Base-by-base conservation (phyloP, 768 basidiomycete genomes). In the Mycena metata region DNA sequence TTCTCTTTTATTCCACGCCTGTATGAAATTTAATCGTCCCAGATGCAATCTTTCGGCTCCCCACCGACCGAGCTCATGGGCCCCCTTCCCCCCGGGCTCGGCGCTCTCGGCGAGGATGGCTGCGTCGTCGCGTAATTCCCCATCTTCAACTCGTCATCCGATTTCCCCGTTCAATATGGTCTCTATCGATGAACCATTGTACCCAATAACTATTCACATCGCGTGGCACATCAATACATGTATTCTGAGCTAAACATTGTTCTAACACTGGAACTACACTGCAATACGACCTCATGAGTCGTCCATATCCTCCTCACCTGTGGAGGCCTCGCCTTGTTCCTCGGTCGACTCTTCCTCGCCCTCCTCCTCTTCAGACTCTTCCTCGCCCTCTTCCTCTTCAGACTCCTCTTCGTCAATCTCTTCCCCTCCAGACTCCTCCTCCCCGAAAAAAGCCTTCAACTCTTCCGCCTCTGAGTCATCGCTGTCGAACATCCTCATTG, bases 51-150 rank as follows among this genome's bases (percentile, higher is more conserved):
- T 4, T 84, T 89, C 62, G 94, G 95, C 8, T 86, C 91, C 5
- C 95, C 94, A 0, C 95, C 95, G 3, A 75, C 86, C 21, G 93
- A 94, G 72, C 85, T 96, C 56, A 95, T 96, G 92, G 95, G 94
- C 1, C 87, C 89, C 0, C 82, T 96, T 54, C 95, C 95, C 0
- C 86, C 92, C 3, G 93, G 91, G n/a, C 78, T 88, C 33, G 83
- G 79, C 30, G 54, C 54, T 9, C 69, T 90, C 26, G 88, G 87
- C 0, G 52, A 82, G 2, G 90, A 91, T 56, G 90, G 89, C 9
- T 15, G 75, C 84, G 66, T 88, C 39, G 39, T 39, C 11, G 39
- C 39, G 9, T 39, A 39, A 15, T 39, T 15, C 9, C 39, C 39
- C 36, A 12, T 36, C 10, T 10, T 15, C 39, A 39, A 11, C 2